Base-by-base conservation (phyloP, 768 basidiomycete genomes). In the Lactarius hengduanensis region DNA sequence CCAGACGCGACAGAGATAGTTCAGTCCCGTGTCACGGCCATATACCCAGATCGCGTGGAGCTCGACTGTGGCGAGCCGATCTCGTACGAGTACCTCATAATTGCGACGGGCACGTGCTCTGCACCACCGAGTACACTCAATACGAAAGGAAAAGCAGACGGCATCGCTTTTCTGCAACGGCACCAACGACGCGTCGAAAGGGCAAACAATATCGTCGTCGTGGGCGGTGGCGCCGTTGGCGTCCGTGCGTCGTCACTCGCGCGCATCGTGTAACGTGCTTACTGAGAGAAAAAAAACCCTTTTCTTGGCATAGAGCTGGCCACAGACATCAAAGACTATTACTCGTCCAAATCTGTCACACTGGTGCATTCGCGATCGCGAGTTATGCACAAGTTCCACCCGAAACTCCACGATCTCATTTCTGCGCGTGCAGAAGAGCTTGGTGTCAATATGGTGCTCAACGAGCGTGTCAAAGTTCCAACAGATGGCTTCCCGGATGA, bases 171-270 rank as follows among this genome's bases (percentile, higher is more conserved):
- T 54, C 66, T 72, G 16, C 67, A 68, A 32, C 69, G 71, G 28
- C 65, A 74, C 20, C 80, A 82, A 65, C 54, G 71, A 38, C 73
- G 68, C 4, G 74, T 82, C 22, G 66, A 70, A 40, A 60, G 69
- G 10, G 76, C 77, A 3, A 69, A 70, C 32, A 73, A 74, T 45
- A 68, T 80, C 16, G 73, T 78, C 34, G 70, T 80, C 26, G 61
- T 79, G 26, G 80, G 80, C 16, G 78, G 76, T 38, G 80, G 80
- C 3, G 76, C 80, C 10, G 76, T 78, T 9, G 80, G 80, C 6
- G 71, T 79, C n/a, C 74, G 74, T 75, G 53, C 41, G 74, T 56
- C 32, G 3, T 70, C 20, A n/a, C 45, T 56, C 40, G 9, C 40
- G 30, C 16, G 43, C 22, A 43, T 54, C 8, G 9, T 47, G n/a